Evolutionary conservation across 371 early-diverging fungal genomes (phyloP).

Genomic region (Entomophthora muscae): DNA sequence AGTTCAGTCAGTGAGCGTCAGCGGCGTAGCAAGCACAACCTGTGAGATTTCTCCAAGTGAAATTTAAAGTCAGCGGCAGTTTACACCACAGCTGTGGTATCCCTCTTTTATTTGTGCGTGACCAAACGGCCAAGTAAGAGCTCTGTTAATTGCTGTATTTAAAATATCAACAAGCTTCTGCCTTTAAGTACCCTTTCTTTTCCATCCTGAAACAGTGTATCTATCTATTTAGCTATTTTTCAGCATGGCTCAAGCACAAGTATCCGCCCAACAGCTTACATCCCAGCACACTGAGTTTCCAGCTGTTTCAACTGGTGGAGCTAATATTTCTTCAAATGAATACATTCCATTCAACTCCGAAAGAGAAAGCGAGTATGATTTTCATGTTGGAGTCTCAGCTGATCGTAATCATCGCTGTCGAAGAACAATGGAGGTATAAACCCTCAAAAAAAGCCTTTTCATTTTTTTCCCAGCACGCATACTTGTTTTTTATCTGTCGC

Average conservation of each 20-base stretch:
- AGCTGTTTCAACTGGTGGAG: neutral
- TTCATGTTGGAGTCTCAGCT: slow-evolving; percentile 56
- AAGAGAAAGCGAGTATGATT: slow-evolving; percentile 12
- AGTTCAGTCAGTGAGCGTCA: too few relatives aligned
- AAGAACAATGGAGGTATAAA: slow-evolving; percentile 89
- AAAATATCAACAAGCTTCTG: too few relatives aligned
- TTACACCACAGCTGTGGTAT: too few relatives aligned
- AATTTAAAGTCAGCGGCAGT: too few relatives aligned
- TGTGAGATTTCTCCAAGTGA: too few relatives aligned
- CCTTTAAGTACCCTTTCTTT: too few relatives aligned
- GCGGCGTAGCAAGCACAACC: too few relatives aligned
- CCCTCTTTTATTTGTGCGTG: too few relatives aligned
- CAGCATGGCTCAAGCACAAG: neutral
- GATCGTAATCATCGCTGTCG: slow-evolving; percentile 79
- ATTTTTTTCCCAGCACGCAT: neutral
- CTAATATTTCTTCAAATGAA: neutral
- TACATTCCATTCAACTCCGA: slow-evolving; percentile 2
- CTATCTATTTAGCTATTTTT: too few relatives aligned
- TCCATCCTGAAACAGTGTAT: too few relatives aligned
- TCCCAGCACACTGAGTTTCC: neutral
- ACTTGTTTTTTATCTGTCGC: neutral
- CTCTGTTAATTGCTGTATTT: too few relatives aligned
- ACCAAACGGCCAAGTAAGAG: too few relatives aligned
- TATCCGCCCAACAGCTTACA: neutral
- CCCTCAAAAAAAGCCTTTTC: slow-evolving; percentile 8